Evolutionary conservation across 108 stramenopile species (phyloP), one percentile per base, ranked within the genome.

Genomic region (Cyclotella atomus): DNA sequence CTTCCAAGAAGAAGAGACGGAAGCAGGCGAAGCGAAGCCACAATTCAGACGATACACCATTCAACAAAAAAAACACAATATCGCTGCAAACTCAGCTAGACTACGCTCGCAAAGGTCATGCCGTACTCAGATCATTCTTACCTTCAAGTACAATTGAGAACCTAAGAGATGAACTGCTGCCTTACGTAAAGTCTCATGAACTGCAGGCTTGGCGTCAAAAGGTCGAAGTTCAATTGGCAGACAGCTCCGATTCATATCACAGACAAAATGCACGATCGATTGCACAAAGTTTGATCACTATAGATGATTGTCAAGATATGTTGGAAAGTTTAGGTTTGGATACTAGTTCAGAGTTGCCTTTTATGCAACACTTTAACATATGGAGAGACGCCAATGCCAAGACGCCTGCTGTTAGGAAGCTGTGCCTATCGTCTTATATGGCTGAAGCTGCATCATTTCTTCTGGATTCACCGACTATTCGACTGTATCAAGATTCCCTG

Each of bases 331-430:
- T 88, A 20, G 87, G 86, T 21, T 76, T 89, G 17, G 62, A 60
- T 23, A n/a, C n/a, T n/a, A 16, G 60, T 41, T 53, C 47, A 25
- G 70, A 86, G 50, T 65, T 95, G 14, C 95, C 95, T 9, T 95
- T 95, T 67, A 64, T 95, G 10, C 95, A 95, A 69, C 85, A 90
- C 59, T 95, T 95, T 72, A 91, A 95, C 75, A 83, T 86, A 3
- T 91, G 90, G 89, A 82, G 84, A 62, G 33, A 45, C 25, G 12
- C 82, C 5, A 21, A 62, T 28, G 49, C 75, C 10, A 57, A 65
- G 46, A 29, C 41, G 17, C 68, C 77, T 3, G 47, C 65, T 32
- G 93, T 91, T 12, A 70, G 81, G 60, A 43, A 83, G 14, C 69
- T 95, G 1, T 79, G 69, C 45, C 75, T 81, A 2, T 75, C 85